Conservation (phyloP, 495 filamentous ascomycete species). For the Neurospora discreta region DNA sequence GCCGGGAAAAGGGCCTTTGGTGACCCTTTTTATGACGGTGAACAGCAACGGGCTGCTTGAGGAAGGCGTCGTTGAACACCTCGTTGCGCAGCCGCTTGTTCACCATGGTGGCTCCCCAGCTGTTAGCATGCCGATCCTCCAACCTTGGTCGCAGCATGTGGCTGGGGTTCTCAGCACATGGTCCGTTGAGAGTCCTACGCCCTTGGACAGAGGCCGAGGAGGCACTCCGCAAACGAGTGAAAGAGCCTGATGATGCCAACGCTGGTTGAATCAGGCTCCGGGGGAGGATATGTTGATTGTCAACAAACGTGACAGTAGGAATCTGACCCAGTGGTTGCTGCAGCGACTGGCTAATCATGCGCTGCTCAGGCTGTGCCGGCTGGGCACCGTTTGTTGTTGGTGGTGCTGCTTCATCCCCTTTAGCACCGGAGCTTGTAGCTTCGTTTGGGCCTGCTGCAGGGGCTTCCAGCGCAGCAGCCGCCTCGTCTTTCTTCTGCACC, state of each 20-base stretch:
- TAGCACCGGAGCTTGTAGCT: neutral
- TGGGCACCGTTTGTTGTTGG: slow-evolving; percentile 3
- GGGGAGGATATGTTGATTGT: slow-evolving; percentile 93
- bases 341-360: slow-evolving; percentile 73
- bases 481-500: slow-evolving; percentile 33
- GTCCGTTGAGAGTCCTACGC: neutral
- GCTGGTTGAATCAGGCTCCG: slow-evolving; percentile 54
- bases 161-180: neutral
- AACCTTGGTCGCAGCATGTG: slow-evolving; percentile 25
- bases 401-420: slow-evolving; percentile 2
- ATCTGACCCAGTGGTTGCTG: slow-evolving; percentile 39
- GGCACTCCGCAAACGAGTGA: slow-evolving; percentile 24
- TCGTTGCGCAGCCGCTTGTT: slow-evolving; percentile 82
- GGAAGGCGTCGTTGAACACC: slow-evolving; percentile 89
- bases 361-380: slow-evolving; percentile 25
- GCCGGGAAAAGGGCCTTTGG: slow-evolving; percentile 44
- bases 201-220: slow-evolving; percentile 24
- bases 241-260: slow-evolving; percentile 5
- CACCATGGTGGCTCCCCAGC: slow-evolving; percentile 93
- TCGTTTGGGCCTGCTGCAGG: slow-evolving; percentile 2
- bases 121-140: slow-evolving; percentile 46
- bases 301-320: slow-evolving; percentile 87
- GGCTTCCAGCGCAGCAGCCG: slow-evolving; percentile 8
- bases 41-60: slow-evolving; percentile 61
- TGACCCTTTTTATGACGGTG: slow-evolving; percentile 50